Conservation (phyloP, 2,329 filamentous ascomycete species). For the Geosmithia putterillii region DNA sequence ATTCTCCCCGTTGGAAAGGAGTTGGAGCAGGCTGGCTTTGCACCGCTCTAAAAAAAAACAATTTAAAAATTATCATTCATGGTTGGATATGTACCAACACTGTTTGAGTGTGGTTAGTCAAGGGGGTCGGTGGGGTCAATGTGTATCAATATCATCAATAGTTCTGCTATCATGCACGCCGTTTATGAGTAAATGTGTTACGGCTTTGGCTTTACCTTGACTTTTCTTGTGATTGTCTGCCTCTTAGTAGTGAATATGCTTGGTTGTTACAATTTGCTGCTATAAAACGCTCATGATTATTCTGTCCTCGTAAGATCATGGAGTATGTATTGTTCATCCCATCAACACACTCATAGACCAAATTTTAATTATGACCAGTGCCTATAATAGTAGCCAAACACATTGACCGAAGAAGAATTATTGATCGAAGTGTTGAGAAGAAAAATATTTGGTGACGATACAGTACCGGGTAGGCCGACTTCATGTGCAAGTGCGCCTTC, state of each 20-base stretch:
- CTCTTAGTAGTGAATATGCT: not conserved
- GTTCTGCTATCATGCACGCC: not conserved
- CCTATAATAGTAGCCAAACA: no score
- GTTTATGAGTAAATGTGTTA: not conserved
- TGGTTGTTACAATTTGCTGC: no score
- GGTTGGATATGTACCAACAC: not conserved
- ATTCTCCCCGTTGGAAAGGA: constrained; percentile 34
- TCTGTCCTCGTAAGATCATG: no score
- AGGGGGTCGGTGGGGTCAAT: not conserved
- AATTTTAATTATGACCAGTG: no score
- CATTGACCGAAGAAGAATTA: no score
- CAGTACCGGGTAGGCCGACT: not conserved
- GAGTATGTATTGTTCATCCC: no score
- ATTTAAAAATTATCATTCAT: no score
- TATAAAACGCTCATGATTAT: no score
- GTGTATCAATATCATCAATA: not conserved
- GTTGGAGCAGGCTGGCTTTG: constrained; percentile 40
- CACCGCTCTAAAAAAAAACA: constrained; percentile 9
- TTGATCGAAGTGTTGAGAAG: no score
- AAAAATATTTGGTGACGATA: not conserved
- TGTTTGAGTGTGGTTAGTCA: not conserved
- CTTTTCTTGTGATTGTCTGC: not conserved
- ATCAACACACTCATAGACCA: no score
- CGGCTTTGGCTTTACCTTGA: no score
- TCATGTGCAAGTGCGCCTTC: not conserved